Evolutionary conservation across 208 protist species (phyloP).

Genomic region (Trypanosoma lewisi): DNA sequence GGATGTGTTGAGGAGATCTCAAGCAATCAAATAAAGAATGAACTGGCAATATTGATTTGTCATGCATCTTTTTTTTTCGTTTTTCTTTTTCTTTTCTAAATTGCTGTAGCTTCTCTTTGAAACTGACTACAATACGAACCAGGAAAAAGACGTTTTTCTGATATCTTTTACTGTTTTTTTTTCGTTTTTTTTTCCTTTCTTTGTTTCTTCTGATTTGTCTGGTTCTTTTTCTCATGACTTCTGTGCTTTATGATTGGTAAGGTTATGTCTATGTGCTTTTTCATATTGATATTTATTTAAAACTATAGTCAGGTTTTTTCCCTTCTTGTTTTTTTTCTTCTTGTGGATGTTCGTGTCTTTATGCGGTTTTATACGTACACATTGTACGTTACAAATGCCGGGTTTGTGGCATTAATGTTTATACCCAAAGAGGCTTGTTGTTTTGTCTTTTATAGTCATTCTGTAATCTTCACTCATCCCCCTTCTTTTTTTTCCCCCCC

Average conservation of each 20-base stretch:
- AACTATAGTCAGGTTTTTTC: not conserved
- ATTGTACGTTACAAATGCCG: no score
- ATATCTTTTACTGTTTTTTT: conserved; percentile 13
- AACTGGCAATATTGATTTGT: conserved; percentile 2
- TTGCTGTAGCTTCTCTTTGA: conserved; percentile 8
- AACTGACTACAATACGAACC: not conserved
- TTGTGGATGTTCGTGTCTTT: not conserved
- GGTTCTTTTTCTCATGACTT: no score
- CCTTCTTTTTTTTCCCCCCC: not conserved
- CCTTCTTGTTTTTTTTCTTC: conserved; percentile 6
- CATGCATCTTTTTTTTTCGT: not conserved
- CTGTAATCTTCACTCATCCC: not conserved
- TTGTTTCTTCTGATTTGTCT: no score
- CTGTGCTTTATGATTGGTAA: no score
- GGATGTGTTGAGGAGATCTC: not conserved
- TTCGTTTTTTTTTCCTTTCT: no score
- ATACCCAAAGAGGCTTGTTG: no score
- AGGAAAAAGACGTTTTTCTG: conserved; percentile 9
- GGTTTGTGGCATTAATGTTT: no score
- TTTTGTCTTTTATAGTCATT: no score
- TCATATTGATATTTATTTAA: not conserved
- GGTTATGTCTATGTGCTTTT: no score
- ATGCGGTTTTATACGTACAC: no score
- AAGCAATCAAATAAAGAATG: not conserved
- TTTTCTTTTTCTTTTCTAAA: not conserved